phyloP scores from a whole-genome alignment of 768 basidiomycete genomes.

The Rhizopogon salebrosus region DNA sequence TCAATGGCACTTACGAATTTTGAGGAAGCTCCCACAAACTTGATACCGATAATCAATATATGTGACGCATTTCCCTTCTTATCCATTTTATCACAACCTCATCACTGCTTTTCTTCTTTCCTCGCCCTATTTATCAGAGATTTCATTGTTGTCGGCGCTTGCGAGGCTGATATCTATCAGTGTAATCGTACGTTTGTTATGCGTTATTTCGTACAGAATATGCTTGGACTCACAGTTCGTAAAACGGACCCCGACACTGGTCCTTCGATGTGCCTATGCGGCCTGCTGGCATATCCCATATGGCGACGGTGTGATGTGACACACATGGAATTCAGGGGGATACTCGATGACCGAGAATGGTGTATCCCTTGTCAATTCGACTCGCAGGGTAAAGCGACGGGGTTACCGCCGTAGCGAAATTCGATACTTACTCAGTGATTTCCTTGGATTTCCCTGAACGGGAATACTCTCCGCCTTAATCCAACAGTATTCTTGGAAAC shows the following conservation, averaged over 20 bases:
- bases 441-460: too few relatives aligned
- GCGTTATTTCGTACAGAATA: slow-evolving; percentile 5
- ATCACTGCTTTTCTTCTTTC: slow-evolving; percentile 15
- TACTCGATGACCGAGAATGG: neutral
- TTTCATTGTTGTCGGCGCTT: slow-evolving; percentile 12
- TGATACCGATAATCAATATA: slow-evolving; percentile 15
- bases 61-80: slow-evolving; percentile 19
- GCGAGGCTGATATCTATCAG: slow-evolving; percentile 9
- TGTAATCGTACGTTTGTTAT: slow-evolving; percentile 9
- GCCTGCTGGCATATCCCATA: neutral
- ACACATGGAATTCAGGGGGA: neutral
- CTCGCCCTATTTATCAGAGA: slow-evolving; percentile 12
- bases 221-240: slow-evolving; percentile 6
- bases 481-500: too few relatives aligned
- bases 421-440: too few relatives aligned
- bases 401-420: too few relatives aligned
- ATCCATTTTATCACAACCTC: slow-evolving; percentile 13
- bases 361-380: neutral
- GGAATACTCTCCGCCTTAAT: too few relatives aligned
- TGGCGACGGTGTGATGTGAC: neutral
- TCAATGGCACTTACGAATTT: slow-evolving; percentile 4
- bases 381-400: too few relatives aligned
- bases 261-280: neutral
- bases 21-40: slow-evolving; percentile 8
- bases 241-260: neutral